Conservation (phyloP, 192 early-diverging fungal species). For the Geranomyces variabilis region DNA sequence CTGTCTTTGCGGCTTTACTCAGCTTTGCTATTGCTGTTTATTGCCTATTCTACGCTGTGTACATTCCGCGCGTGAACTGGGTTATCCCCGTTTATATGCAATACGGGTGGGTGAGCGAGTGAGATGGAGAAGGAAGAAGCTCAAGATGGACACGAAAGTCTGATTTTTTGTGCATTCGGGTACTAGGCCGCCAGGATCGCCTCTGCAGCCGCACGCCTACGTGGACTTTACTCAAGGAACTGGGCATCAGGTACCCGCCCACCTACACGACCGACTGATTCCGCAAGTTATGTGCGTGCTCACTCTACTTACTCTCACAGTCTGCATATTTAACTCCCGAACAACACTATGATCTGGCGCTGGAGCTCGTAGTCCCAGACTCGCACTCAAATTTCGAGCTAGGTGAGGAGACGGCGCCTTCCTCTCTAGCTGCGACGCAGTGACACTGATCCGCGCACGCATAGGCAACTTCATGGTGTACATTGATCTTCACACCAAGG, state of each 20-base stretch:
- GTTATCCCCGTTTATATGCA: slow-evolving; percentile 60
- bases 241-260: too few species aligned
- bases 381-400: slow-evolving; percentile 60
- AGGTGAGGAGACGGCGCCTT: slow-evolving; percentile 23
- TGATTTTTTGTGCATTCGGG: too few species aligned
- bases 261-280: too few species aligned
- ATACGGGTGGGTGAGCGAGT: slow-evolving; percentile 44
- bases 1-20: slow-evolving; percentile 34
- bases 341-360: slow-evolving; percentile 63
- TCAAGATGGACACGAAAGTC: too few species aligned
- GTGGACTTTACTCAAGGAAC: slow-evolving; percentile 17
- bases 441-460: neutral
- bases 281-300: too few species aligned
- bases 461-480: slow-evolving; percentile 71
- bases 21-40: slow-evolving; percentile 46
- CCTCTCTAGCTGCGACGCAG: neutral
- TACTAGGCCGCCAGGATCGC: neutral
- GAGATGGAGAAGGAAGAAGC: too few species aligned
- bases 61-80: slow-evolving; percentile 63
- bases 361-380: slow-evolving; percentile 64
- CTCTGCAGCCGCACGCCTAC: slow-evolving; percentile 10
- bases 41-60: slow-evolving; percentile 60
- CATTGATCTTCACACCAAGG: slow-evolving; percentile 51
- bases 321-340: slow-evolving; percentile 36
- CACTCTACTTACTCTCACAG: neutral